Conservation (phyloP, 1,284 basidiomycete species). For the Trichosporon coremiiforme region DNA sequence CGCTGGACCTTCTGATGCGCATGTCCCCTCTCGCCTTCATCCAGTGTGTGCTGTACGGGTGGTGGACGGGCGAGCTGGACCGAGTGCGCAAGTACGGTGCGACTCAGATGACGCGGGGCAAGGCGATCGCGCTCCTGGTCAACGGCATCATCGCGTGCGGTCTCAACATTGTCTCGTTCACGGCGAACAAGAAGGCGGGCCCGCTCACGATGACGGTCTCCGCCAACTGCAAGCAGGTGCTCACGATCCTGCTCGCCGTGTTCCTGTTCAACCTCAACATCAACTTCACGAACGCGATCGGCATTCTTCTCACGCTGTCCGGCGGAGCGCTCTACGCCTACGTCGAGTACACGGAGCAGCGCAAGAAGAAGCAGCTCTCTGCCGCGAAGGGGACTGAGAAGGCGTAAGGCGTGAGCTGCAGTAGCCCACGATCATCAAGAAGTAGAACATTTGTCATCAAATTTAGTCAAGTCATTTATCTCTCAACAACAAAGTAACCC, state of each 20-base stretch:
- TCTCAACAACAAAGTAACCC: slow-evolving; percentile 6
- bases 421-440: neutral
- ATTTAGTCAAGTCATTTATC: slow-evolving; percentile 15
- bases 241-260: slow-evolving; percentile 84
- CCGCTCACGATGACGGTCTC: slow-evolving; percentile 58
- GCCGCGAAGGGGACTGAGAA: slow-evolving; percentile 14
- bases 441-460: slow-evolving; percentile 11
- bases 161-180: slow-evolving; percentile 87
- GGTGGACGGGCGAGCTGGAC: slow-evolving; percentile 74
- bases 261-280: slow-evolving; percentile 78
- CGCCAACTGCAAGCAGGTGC: slow-evolving; percentile 78
- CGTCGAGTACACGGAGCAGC: slow-evolving; percentile 69
- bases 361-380: slow-evolving; percentile 32
- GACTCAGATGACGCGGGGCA: slow-evolving; percentile 61
- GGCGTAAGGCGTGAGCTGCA: neutral
- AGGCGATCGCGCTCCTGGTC: slow-evolving; percentile 64
- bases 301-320: slow-evolving; percentile 75
- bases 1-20: slow-evolving; percentile 78
- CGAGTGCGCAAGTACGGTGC: slow-evolving; percentile 63
- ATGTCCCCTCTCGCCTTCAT: slow-evolving; percentile 86
- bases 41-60: slow-evolving; percentile 76
- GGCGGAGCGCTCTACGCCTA: slow-evolving; percentile 81
- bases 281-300: slow-evolving; percentile 72
- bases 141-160: slow-evolving; percentile 87
- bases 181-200: slow-evolving; percentile 84